Evolutionary conservation across 2,329 filamentous ascomycete species (phyloP).

Genomic region (Atkinsonella hypoxylon): DNA sequence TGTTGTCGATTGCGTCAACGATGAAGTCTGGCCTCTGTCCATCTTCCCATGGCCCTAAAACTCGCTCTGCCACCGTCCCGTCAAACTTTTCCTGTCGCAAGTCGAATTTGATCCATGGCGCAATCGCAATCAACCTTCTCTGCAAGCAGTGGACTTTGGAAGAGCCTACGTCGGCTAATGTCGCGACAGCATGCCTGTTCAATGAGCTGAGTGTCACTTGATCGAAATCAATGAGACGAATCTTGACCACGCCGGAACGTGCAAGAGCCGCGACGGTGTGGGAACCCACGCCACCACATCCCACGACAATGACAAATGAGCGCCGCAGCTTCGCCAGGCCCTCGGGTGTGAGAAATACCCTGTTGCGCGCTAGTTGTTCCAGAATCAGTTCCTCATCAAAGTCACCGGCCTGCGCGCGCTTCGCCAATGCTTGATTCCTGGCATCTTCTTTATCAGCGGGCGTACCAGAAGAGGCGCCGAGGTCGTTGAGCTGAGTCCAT

Average conservation of each 20-base stretch:
- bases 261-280: slow-evolving; percentile 80
- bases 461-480: slow-evolving; percentile 39
- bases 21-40: slow-evolving; percentile 67
- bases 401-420: slow-evolving; percentile 48
- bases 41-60: slow-evolving; percentile 56
- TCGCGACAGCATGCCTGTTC: slow-evolving; percentile 93
- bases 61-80: slow-evolving; percentile 46
- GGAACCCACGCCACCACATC: slow-evolving; percentile 88
- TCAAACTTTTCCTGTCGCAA: slow-evolving; percentile 75
- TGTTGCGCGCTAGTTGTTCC: slow-evolving; percentile 87
- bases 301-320: slow-evolving; percentile 80
- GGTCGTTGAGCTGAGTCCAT: slow-evolving; percentile 43
- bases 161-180: slow-evolving; percentile 82
- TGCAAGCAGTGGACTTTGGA: slow-evolving; percentile 82
- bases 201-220: slow-evolving; percentile 91
- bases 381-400: slow-evolving; percentile 73
- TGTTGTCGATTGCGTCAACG: slow-evolving; percentile 98
- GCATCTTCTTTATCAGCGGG: slow-evolving; percentile 47
- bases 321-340: slow-evolving; percentile 69
- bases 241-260: slow-evolving; percentile 75
- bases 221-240: slow-evolving; percentile 91
- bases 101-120: slow-evolving; percentile 88
- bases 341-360: slow-evolving; percentile 75
- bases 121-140: slow-evolving; percentile 69
- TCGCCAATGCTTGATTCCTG: slow-evolving; percentile 45